Evolutionary conservation across 1,284 basidiomycete species (phyloP).

Genomic region (Lentinus polychrous): DNA sequence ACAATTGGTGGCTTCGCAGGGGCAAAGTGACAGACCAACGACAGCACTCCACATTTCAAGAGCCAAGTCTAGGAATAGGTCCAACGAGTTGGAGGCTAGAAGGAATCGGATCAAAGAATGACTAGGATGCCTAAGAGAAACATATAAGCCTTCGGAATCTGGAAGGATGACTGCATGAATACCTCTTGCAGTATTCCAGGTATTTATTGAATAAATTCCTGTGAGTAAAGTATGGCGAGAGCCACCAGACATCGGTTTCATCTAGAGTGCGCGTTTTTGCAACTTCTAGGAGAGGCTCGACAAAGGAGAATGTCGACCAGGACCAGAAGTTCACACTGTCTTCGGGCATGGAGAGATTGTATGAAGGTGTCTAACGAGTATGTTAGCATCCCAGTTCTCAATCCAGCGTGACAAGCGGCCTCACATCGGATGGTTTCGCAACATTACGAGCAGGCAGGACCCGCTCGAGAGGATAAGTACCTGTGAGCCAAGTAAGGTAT

Average conservation of each 20-base stretch:
- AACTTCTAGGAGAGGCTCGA: constrained; percentile 62
- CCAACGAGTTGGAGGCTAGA: constrained; percentile 65
- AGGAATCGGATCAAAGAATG: constrained; percentile 60
- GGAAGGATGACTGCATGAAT: constrained; percentile 11
- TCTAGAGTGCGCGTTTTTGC: constrained; percentile 52
- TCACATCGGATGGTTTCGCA: constrained; percentile 39
- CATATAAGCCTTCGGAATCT: constrained; percentile 1
- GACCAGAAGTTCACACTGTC: constrained; percentile 70
- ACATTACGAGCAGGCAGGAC: constrained; percentile 39
- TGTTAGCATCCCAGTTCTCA: constrained; percentile 1
- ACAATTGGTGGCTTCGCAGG: constrained; percentile 19
- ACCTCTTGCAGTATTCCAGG: constrained; percentile 42
- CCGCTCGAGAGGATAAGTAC: constrained; percentile 43
- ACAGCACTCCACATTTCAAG: constrained; percentile 57
- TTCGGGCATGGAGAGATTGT: constrained; percentile 52
- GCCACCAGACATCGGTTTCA: constrained; percentile 63
- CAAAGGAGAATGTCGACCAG: constrained; percentile 76
- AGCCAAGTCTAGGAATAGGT: constrained; percentile 54
- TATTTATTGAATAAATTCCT: constrained; percentile 64
- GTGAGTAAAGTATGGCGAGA: constrained; percentile 68
- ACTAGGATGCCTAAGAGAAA: constrained; percentile 34
- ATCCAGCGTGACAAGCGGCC: constrained; percentile 13
- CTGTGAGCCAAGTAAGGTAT: constrained; percentile 41
- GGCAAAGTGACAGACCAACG: constrained; percentile 35
- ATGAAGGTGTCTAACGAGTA: constrained; percentile 39